Evolutionary conservation across 352 stramenopile genomes (phyloP).

Genomic region (Phytophthora tentaculata): DNA sequence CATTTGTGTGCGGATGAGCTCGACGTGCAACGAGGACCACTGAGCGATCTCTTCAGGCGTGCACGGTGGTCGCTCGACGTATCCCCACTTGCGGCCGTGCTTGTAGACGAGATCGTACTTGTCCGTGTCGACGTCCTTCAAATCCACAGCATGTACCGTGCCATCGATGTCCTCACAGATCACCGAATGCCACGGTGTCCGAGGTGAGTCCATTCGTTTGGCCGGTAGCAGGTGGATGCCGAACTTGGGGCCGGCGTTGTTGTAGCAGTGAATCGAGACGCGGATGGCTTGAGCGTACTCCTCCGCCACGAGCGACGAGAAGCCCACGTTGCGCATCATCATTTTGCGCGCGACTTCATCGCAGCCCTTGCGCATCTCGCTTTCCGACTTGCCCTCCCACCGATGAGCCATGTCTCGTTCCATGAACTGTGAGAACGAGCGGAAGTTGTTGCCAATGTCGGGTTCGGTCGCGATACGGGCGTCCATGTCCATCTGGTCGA

Average conservation of each 20-base stretch:
- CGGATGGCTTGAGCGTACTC: constrained; percentile 23
- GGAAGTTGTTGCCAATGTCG: constrained; percentile 26
- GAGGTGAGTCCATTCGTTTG: constrained; percentile 11
- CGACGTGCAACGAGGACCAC: too few relatives aligned
- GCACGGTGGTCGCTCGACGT: constrained; percentile 8
- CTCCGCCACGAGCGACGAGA: constrained; percentile 24
- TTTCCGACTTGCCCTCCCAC: constrained; percentile 22
- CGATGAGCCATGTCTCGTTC: constrained; percentile 23
- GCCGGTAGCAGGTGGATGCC: constrained; percentile 25
- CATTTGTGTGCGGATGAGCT: too few relatives aligned
- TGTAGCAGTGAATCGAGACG: constrained; percentile 29
- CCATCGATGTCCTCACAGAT: constrained; percentile 24
- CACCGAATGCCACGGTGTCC: constrained; percentile 21
- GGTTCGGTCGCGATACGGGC: constrained; percentile 23
- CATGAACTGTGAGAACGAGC: constrained; percentile 31
- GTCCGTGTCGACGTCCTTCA: constrained; percentile 30
- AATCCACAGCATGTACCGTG: constrained; percentile 12
- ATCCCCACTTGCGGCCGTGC: constrained; percentile 28
- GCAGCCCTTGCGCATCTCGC: constrained; percentile 25
- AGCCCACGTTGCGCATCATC: constrained; percentile 29
- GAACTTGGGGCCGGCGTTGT: constrained; percentile 28
- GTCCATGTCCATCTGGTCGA: constrained; percentile 31
- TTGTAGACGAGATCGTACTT: constrained; percentile 35
- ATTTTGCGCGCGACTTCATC: constrained; percentile 24
- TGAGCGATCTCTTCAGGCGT: too few relatives aligned